These are phyloP conservation scores for Lepidopterella palustris DNA, from an alignment of 495 filamentous ascomycete genomes.

Conservation along the genomic window DNA sequence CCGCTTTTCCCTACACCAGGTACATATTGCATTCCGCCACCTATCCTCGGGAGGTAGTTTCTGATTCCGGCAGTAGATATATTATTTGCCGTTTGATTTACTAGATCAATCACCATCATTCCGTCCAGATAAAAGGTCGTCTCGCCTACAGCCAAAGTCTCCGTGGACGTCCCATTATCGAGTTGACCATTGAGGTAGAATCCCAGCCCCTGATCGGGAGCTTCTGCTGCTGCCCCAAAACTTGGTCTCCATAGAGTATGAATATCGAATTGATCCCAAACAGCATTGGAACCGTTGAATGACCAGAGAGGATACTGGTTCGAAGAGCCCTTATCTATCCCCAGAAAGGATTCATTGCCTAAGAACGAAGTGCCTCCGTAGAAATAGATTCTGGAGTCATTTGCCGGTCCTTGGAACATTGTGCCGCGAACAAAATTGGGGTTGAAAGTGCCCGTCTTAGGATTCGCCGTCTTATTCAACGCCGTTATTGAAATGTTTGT, in stretches of 20 bases:
- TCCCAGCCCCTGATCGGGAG: slow-evolving; percentile 33
- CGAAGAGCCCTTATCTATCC: not conserved
- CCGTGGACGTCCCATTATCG: slow-evolving; percentile 31
- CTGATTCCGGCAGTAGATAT: slow-evolving; percentile 12
- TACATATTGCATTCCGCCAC: slow-evolving; percentile 18
- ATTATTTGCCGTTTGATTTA: slow-evolving; percentile 27
- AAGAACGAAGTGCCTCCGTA: slow-evolving; percentile 18
- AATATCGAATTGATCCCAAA: slow-evolving; percentile 41
- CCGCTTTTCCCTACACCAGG: slow-evolving; percentile 14
- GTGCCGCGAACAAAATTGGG: slow-evolving; percentile 36
- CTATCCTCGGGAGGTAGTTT: slow-evolving; percentile 12
- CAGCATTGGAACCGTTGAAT: slow-evolving; percentile 31
- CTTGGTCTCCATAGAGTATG: slow-evolving; percentile 33
- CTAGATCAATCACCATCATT: slow-evolving; percentile 38
- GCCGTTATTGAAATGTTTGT: slow-evolving; percentile 36
- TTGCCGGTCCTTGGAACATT: slow-evolving; percentile 32
- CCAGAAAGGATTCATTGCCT: slow-evolving; percentile 8
- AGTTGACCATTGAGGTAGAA: slow-evolving; percentile 43
- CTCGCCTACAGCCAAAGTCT: slow-evolving; percentile 19
- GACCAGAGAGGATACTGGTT: slow-evolving; percentile 18
- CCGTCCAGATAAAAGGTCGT: slow-evolving; percentile 31
- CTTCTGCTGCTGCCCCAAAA: slow-evolving; percentile 37
- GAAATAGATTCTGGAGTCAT: slow-evolving; percentile 13
- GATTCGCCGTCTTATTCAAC: slow-evolving; percentile 28
- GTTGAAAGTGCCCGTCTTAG: slow-evolving; percentile 20